phyloP scores from a whole-genome alignment of 2,329 filamentous ascomycete genomes.

The Penicillium sp. region DNA sequence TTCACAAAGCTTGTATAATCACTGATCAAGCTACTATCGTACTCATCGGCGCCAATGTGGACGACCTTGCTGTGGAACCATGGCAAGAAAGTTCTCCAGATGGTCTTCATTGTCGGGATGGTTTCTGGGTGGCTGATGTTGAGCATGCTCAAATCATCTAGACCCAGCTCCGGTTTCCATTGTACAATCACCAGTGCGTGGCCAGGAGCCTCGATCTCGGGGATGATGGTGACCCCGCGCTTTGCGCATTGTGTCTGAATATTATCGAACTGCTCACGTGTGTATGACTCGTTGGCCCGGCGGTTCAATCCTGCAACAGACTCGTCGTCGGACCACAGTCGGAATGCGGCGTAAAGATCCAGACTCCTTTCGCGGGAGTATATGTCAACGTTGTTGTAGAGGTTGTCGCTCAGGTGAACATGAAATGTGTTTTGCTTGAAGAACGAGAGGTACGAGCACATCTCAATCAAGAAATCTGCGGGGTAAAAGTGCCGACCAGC shows the following conservation, averaged over 20 bases:
- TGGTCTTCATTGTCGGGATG: conserved; percentile 53
- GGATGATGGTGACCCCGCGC: conserved; percentile 59
- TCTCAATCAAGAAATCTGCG: conserved; percentile 54
- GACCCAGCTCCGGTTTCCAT: conserved; percentile 58
- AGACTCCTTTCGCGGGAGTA: neutral
- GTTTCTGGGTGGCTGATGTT: conserved; percentile 58
- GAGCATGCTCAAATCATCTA: conserved; percentile 52
- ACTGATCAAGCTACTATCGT: conserved; percentile 44
- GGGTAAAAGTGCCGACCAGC: conserved; percentile 59
- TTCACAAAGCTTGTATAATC: conserved; percentile 58
- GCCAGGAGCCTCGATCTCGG: conserved; percentile 61
- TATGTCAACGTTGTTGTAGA: conserved; percentile 47
- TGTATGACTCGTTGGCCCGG: conserved; percentile 58
- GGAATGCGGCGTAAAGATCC: conserved; percentile 54
- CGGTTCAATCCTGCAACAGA: conserved; percentile 52
- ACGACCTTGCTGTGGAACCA: conserved; percentile 60
- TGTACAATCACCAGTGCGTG: conserved; percentile 59
- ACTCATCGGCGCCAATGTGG: conserved; percentile 59
- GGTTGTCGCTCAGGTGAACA: conserved; percentile 60
- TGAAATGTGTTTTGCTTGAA: conserved; percentile 63
- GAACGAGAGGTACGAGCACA: conserved; percentile 61
- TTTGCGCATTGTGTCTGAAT: conserved; percentile 55
- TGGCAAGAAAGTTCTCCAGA: conserved; percentile 57
- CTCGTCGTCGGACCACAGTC: conserved; percentile 52
- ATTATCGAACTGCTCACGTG: conserved; percentile 50